Base-by-base conservation (phyloP, 495 filamentous ascomycete species). In the Apiosordaria backusii region DNA sequence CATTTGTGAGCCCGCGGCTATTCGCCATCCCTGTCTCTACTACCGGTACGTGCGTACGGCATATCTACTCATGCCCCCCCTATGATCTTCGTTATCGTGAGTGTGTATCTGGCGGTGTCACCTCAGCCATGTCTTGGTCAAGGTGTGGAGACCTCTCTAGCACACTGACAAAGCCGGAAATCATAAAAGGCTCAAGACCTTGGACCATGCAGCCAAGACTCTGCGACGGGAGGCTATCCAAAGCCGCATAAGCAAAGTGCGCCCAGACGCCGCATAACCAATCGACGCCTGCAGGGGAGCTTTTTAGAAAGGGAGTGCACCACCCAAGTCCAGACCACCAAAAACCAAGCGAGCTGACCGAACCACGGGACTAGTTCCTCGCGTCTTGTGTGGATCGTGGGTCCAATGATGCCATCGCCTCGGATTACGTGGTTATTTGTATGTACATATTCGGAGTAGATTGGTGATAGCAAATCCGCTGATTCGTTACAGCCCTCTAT, bases 191-290 rank as follows among this genome's bases (percentile, higher is more conserved):
- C 35, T 55, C 22, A 55, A 22, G 52, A 55, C 22, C n/a, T 23
- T 55, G n/a, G 57, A 60, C 22, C 55, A 50, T 61, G 64, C 64
- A 61, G 64, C 63, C 64, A 65, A 65, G 64, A 61, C 53, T 60
- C 60, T 7, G 4, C 19, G 57, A 65, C 27, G 45, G 54, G 64
- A 60, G 57, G 64, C 64, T 65, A 65, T 54, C 60, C 53, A 65
- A 57, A 40, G 52, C 53, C 55, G 64, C 64, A 65, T 65, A 53
- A 65, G 54, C 57, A 55, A 21, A 3, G 58, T 54, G 63, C 57
- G 63, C 63, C 57, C 50, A 55, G 19, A 55, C 27, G 52, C 18
- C 19, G 55, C 55, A 40, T 53, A 25, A 35, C 64, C 64, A 65
- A 65, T 65, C 19, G 25, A 19, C 25, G 21, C 27, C 57, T 60